phyloP scores from a whole-genome alignment of 2,329 filamentous ascomycete species.

The Fusarium sp. region DNA sequence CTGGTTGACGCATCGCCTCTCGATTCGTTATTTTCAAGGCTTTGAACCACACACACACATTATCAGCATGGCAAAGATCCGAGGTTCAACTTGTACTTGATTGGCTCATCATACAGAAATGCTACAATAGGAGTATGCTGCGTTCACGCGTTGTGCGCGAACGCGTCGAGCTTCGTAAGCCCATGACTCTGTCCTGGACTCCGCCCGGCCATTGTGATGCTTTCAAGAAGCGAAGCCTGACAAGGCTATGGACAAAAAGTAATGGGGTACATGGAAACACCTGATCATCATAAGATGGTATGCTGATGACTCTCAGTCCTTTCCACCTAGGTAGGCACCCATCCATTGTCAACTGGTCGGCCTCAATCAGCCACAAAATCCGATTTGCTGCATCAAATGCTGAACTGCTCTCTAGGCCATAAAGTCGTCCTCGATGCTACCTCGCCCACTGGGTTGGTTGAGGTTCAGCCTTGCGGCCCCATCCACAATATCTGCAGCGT shows the following conservation, averaged over 20 bases:
- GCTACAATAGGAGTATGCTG: neutral
- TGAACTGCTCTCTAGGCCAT: slow-evolving; percentile 50
- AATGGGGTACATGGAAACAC: neutral
- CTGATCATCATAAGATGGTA: neutral
- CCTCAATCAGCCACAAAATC: neutral
- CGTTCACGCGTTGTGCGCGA: neutral
- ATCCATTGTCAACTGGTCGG: neutral
- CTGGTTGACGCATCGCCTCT: neutral
- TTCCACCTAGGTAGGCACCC: neutral
- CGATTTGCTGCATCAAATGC: neutral
- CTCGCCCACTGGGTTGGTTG: slow-evolving; percentile 44
- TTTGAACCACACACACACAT: neutral
- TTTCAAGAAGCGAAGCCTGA: neutral
- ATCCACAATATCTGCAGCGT: slow-evolving; percentile 56
- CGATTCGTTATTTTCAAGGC: neutral
- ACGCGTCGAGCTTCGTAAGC: neutral
- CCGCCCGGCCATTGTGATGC: neutral
- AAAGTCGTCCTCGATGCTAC: slow-evolving; percentile 58
- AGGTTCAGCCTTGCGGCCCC: slow-evolving; percentile 58
- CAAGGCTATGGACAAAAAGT: neutral
- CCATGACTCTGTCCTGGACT: neutral
- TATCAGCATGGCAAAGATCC: neutral
- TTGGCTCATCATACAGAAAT: neutral
- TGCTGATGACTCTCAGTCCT: neutral
- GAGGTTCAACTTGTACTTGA: neutral